These are phyloP conservation scores for Brachypodium distachyon DNA, from an alignment of 202 grass and related monocot genomes.

Conservation along the genomic window DNA sequence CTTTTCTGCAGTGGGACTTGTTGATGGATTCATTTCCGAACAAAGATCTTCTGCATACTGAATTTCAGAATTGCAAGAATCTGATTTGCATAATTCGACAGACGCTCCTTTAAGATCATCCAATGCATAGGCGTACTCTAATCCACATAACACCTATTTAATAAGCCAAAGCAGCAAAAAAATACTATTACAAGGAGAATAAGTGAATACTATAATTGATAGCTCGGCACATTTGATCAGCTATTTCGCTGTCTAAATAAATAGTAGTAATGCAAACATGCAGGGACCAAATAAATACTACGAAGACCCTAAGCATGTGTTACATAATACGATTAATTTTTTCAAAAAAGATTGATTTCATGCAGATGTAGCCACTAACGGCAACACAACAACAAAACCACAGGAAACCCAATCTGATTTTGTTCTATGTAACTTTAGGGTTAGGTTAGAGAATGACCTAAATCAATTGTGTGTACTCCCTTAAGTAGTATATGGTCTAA, in stretches of 20 bases:
- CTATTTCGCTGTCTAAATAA: background rate
- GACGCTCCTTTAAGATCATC: constrained; percentile 43
- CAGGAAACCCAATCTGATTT: background rate
- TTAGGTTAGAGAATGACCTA: background rate
- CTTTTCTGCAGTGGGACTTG: constrained; percentile 22
- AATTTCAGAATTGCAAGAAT: constrained; percentile 24
- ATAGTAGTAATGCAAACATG: background rate
- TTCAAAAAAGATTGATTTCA: background rate
- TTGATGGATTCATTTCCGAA: constrained; percentile 65
- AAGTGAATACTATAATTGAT: background rate
- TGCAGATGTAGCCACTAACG: background rate
- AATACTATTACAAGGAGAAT: constrained; percentile 1
- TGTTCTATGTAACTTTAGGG: background rate
- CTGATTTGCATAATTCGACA: constrained; percentile 27
- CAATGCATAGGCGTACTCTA: constrained; percentile 77
- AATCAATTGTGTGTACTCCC: background rate
- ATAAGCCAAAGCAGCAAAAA: background rate
- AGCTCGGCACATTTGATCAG: background rate
- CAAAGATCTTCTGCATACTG: constrained; percentile 52
- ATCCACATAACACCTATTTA: constrained; percentile 66
- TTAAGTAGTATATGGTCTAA: background rate
- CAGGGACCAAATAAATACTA: background rate
- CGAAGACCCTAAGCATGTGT: background rate
- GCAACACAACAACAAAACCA: background rate
- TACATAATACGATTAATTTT: background rate